These are phyloP conservation scores for Vitis rupestris DNA, from an alignment of 164 flowering plant species.

Conservation along the genomic window DNA sequence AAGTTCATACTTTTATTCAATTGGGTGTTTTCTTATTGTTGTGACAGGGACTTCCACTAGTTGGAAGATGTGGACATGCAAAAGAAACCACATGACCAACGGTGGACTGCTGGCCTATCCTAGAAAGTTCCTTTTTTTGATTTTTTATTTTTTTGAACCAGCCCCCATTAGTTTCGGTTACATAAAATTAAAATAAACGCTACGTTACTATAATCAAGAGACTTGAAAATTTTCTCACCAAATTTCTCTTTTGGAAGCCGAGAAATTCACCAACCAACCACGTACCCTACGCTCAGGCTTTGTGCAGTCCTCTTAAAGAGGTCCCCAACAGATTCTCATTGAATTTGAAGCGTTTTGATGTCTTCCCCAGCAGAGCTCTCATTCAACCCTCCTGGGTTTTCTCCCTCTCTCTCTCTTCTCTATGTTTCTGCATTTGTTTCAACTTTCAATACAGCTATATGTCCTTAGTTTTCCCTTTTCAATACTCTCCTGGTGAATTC, in stretches of 20 bases:
- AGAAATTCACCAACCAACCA: conserved; percentile 20
- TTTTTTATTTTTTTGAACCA: neutral
- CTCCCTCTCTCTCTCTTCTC: conserved; percentile 9
- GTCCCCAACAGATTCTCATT: conserved; percentile 7
- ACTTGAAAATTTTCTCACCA: conserved; percentile 10
- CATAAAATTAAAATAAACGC: neutral
- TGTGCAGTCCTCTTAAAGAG: neutral
- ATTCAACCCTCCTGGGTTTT: conserved; percentile 8
- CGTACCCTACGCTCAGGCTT: neutral
- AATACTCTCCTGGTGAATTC: neutral
- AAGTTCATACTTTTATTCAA: too few relatives aligned
- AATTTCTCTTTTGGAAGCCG: conserved; percentile 4
- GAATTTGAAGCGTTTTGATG: conserved; percentile 4
- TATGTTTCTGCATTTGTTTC: neutral
- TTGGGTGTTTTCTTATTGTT: neutral
- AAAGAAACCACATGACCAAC: neutral
- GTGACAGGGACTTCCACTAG: neutral
- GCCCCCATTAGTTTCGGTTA: conserved; percentile 6
- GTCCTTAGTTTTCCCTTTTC: neutral
- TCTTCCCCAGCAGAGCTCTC: neutral
- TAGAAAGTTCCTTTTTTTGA: neutral
- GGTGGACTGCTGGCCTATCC: conserved; percentile 5
- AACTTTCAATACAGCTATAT: neutral
- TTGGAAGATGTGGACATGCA: too few relatives aligned
- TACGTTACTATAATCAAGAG: conserved; percentile 19